These are phyloP conservation scores for Vigna trinervia DNA, from an alignment of 306 rosid species.

Conservation along the genomic window DNA sequence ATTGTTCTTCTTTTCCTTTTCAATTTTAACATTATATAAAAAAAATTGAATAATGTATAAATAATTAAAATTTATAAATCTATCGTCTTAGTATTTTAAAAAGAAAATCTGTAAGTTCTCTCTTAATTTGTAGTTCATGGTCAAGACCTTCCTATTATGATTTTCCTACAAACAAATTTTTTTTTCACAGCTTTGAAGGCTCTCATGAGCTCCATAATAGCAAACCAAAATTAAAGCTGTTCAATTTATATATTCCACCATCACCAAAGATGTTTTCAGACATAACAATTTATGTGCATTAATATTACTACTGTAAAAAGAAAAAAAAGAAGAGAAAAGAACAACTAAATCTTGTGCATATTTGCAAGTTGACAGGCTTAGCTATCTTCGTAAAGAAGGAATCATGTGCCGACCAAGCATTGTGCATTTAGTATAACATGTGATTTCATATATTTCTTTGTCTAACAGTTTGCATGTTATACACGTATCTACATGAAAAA, in stretches of 20 bases:
- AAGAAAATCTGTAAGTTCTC: no score
- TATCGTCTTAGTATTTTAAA: no score
- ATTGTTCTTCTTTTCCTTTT: no score
- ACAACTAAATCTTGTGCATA: conserved; percentile 29
- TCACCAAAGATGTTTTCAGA: not conserved
- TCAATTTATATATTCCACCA: not conserved
- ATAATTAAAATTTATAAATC: no score
- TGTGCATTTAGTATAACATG: conserved; percentile 54
- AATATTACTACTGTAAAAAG: not conserved
- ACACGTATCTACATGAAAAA: conserved; percentile 26
- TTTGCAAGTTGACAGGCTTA: conserved; percentile 40
- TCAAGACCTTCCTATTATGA: no score
- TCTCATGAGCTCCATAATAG: no score
- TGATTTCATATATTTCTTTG: conserved; percentile 43
- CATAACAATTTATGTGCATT: not conserved
- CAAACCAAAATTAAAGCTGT: no score
- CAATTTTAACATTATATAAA: no score
- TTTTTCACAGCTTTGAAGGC: no score
- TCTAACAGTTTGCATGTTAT: conserved; percentile 34
- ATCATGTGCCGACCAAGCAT: conserved; percentile 53
- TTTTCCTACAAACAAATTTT: no score
- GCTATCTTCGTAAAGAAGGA: conserved; percentile 42
- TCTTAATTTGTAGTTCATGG: no score
- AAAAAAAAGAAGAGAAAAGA: not conserved
- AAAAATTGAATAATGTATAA: no score